Percentiles rank a stretch among this genome's conserved stretches.
Evolutionary conservation across 2,329 filamentous ascomycete species (phyloP).

Genomic region (Pyrenophora tritici-repentis): DNA sequence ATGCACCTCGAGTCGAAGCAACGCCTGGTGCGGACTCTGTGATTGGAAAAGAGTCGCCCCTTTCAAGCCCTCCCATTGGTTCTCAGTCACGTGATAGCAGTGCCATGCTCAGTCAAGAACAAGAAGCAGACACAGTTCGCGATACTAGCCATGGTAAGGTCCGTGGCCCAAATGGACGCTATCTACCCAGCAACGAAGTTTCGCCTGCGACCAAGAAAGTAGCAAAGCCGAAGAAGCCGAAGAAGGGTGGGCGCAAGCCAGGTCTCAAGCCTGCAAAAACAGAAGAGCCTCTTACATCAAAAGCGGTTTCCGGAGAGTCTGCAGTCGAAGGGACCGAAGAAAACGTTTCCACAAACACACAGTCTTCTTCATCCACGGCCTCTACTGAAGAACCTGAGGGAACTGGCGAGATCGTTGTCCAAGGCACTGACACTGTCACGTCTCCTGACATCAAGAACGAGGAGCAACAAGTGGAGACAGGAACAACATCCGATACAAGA

Average conservation of each 20-base stretch:
- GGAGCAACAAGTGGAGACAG: background rate
- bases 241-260: background rate
- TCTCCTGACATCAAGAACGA: background rate
- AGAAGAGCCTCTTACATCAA: background rate
- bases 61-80: background rate
- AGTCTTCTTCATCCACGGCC: background rate
- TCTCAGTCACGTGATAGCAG: background rate
- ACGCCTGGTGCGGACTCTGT: background rate
- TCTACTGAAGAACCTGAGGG: background rate
- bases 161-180: conserved; percentile 25
- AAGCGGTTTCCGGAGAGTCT: background rate
- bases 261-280: background rate
- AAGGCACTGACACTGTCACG: background rate
- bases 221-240: conserved; percentile 11
- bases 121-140: conserved; percentile 2
- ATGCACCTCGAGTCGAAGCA: background rate
- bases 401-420: background rate
- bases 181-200: conserved; percentile 10
- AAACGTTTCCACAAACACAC: background rate
- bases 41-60: background rate
- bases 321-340: background rate
- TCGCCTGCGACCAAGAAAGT: background rate
- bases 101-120: background rate
- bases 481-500: background rate
- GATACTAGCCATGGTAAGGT: conserved; percentile 20